A percentile compares a stretch with the other conserved stretches of the same genome.
phyloP scores from a whole-genome alignment of 345 rosid genomes.

The Hibiscus tridactylites region DNA sequence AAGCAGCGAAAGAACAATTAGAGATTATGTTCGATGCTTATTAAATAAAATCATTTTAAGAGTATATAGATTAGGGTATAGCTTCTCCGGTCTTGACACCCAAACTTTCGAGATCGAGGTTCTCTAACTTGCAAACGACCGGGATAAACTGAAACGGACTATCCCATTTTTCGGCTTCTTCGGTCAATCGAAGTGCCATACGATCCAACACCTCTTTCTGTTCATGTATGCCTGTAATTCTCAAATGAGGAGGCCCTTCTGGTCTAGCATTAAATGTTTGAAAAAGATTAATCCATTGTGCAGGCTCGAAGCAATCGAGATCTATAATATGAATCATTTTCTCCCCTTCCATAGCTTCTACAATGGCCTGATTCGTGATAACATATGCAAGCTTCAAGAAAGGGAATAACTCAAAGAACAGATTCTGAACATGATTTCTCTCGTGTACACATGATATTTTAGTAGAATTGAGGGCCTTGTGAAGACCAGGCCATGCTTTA shows the following conservation, averaged over 20 bases:
- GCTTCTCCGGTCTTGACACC: constrained; percentile 73
- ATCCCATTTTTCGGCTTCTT: constrained; percentile 62
- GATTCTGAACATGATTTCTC: constrained; percentile 38
- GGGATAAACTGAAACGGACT: constrained; percentile 68
- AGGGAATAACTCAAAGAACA: constrained; percentile 68
- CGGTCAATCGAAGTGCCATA: constrained; percentile 49
- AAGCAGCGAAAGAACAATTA: no score
- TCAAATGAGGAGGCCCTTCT: constrained; percentile 66
- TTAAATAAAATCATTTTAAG: no score
- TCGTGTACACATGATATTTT: constrained; percentile 35
- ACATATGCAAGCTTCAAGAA: constrained; percentile 52
- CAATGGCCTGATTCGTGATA: constrained; percentile 59
- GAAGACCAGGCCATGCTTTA: constrained; percentile 64
- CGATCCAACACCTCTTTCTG: constrained; percentile 56
- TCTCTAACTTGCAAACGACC: constrained; percentile 47
- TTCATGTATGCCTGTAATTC: constrained; percentile 65
- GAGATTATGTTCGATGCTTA: no score
- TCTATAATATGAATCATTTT: constrained; percentile 67
- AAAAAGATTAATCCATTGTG: constrained; percentile 65
- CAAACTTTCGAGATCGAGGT: constrained; percentile 42
- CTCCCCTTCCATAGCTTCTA: constrained; percentile 69
- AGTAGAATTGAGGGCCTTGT: constrained; percentile 58
- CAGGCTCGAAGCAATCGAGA: constrained; percentile 55
- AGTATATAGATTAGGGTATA: no score
- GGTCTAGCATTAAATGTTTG: constrained; percentile 48